A percentile compares a stretch with the other conserved stretches of the same genome.
Conservation (phyloP, 345 rosid genomes). For the Melaleuca quinquenervia region DNA sequence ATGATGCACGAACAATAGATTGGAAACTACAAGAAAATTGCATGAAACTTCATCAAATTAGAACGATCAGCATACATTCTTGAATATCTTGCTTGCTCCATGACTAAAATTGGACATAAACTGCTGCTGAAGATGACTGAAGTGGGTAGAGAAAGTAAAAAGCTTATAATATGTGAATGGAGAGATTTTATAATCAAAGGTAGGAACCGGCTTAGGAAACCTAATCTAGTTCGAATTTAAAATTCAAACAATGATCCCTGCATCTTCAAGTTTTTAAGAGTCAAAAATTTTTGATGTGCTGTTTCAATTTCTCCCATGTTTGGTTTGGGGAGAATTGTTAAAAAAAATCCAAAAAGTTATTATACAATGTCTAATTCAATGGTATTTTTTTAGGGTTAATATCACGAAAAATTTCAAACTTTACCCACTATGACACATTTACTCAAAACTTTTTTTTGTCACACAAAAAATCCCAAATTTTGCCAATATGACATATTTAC, state of each 20-base stretch:
- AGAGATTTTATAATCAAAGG: neutral
- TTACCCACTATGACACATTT: no score
- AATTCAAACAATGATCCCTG: neutral
- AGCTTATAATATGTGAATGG: neutral
- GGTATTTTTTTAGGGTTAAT: no score
- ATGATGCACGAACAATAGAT: neutral
- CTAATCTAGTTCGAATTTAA: neutral
- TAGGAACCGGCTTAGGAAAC: neutral
- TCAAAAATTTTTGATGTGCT: neutral
- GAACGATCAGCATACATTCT: neutral
- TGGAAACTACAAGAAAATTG: neutral
- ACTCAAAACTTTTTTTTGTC: no score
- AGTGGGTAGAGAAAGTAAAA: neutral
- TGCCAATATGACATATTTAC: no score
- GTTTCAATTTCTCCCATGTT: no score
- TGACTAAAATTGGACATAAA: neutral
- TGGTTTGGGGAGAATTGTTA: no score
- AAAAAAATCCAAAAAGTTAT: no score
- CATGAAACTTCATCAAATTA: neutral
- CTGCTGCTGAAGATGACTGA: neutral
- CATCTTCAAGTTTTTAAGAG: neutral
- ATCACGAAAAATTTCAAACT: no score
- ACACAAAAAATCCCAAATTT: no score
- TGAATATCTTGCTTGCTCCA: neutral
- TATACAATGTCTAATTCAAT: no score